phyloP scores from a whole-genome alignment of 1,284 basidiomycete species.

The Tylopilus sp. region DNA sequence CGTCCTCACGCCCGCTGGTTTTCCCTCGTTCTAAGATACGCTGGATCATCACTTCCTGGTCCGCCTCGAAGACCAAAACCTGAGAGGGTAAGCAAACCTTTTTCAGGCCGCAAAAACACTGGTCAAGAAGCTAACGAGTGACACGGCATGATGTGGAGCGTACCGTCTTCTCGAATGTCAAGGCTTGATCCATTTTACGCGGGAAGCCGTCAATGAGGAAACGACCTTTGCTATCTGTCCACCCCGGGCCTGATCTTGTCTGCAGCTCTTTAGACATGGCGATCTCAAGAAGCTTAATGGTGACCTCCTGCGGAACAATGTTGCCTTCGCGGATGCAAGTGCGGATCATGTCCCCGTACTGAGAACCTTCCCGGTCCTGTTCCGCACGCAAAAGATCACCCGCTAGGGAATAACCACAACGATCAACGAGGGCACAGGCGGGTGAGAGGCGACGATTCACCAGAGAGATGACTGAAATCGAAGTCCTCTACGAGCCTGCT shows the following conservation, averaged over 20 bases:
- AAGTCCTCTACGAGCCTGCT: slow-evolving; percentile 83
- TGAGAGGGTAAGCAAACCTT: slow-evolving; percentile 74
- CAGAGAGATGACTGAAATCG: slow-evolving; percentile 91
- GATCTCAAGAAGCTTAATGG: slow-evolving; percentile 91
- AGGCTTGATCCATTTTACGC: slow-evolving; percentile 89
- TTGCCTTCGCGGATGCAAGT: slow-evolving; percentile 88
- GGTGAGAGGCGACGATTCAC: slow-evolving; percentile 38
- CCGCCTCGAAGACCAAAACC: slow-evolving; percentile 87
- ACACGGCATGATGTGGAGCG: slow-evolving; percentile 24
- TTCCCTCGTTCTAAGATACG: slow-evolving; percentile 87
- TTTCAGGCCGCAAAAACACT: slow-evolving; percentile 3
- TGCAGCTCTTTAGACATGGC: slow-evolving; percentile 76
- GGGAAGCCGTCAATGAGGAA: slow-evolving; percentile 99
- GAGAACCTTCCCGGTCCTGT: slow-evolving; percentile 81
- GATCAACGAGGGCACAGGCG: slow-evolving; percentile 1
- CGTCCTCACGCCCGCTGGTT: slow-evolving; percentile 94
- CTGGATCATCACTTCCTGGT: slow-evolving; percentile 77
- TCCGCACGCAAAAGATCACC: slow-evolving; percentile 96
- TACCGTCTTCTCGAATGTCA: slow-evolving; percentile 87
- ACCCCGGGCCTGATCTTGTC: slow-evolving; percentile 47
- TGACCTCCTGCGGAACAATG: slow-evolving; percentile 97
- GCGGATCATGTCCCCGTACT: slow-evolving; percentile 84
- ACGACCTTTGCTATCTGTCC: slow-evolving; percentile 72
- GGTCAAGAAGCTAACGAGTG: neutral
- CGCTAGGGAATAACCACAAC: slow-evolving; percentile 46